Evolutionary conservation across 306 rosid species (phyloP), one percentile per base, ranked within the genome.

Genomic region (Sphenostylis stenocarpa): DNA sequence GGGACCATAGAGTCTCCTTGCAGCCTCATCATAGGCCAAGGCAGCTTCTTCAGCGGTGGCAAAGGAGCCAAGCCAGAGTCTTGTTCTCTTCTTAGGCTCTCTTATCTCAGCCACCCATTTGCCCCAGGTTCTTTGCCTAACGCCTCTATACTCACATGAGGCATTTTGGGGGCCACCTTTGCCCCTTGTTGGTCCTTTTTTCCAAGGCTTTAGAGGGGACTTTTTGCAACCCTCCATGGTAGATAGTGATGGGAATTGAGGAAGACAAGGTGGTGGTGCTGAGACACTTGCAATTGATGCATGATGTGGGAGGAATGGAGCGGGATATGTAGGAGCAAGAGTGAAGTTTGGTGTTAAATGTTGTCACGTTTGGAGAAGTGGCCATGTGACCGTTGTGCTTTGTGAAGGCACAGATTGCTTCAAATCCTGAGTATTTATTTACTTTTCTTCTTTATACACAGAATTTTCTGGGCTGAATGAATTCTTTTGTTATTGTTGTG

Each of bases 51-150:
- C 97, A 0, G 99, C 97, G 0, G 99, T 95, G 76, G 99, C 85
- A 36, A 89, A 95, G 39, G 99, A 95, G 68, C 99, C 97, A 57
- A 95, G 86, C 99, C 99, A 95, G 2, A 95, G 92, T 57, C 99
- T 84, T 7, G 97, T 89, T 80, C 99, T 88, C 84, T 92, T 95
- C 86, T 92, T 90, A 0, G 99, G 99, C 86, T 92, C 99, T 76
- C 97, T 87, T 41, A 95, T 95, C 77, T 95, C 99, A 2, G 99
- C 99, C 15, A 95, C 99, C 99, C 99, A 95, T 82, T 95, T 95
- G 1, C 97, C 99, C 99, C 99, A 95, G 9, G 97, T 95, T 74
- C 99, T 84, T 45, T 95, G 99, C 0, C 99, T 85, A 58, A 95
- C 99, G 1, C 99, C 99, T 8, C 99, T 88, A 52, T 92, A 95